These are phyloP conservation scores for Globisporangium iwayamae DNA, from an alignment of 352 stramenopile species.

Conservation along the genomic window DNA sequence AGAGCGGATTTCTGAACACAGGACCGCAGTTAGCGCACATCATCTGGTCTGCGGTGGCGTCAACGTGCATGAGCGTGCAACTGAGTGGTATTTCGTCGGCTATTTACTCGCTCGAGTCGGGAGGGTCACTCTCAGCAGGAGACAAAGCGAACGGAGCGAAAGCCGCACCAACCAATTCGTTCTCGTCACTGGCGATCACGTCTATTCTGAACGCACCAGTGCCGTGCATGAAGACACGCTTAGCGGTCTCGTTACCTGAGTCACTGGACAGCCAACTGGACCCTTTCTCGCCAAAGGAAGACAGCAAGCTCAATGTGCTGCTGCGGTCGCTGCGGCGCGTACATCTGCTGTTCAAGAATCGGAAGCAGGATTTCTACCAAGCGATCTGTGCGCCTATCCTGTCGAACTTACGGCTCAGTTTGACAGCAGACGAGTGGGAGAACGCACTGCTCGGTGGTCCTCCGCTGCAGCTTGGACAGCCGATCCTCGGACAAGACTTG, in stretches of 20 bases:
- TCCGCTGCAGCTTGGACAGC: slow-evolving; percentile 50
- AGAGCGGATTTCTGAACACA: slow-evolving; percentile 69
- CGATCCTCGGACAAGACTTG: slow-evolving; percentile 70
- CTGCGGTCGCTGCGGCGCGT: slow-evolving; percentile 56
- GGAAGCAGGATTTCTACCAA: slow-evolving; percentile 45
- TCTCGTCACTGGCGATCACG: slow-evolving; percentile 70
- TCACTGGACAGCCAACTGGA: slow-evolving; percentile 63
- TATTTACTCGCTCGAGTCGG: slow-evolving; percentile 48
- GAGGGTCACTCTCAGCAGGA: slow-evolving; percentile 17
- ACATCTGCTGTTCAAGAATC: slow-evolving; percentile 52
- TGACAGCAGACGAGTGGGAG: slow-evolving; percentile 48
- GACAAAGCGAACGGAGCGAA: slow-evolving; percentile 6
- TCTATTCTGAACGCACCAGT: slow-evolving; percentile 53
- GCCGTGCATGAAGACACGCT: slow-evolving; percentile 51
- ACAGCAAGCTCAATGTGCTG: slow-evolving; percentile 73
- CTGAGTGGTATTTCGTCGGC: slow-evolving; percentile 68
- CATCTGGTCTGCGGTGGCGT: slow-evolving; percentile 70
- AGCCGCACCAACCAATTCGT: slow-evolving; percentile 23
- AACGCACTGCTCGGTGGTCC: slow-evolving; percentile 38
- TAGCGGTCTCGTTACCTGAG: slow-evolving; percentile 66
- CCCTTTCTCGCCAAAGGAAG: slow-evolving; percentile 68
- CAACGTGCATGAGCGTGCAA: slow-evolving; percentile 60
- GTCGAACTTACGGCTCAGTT: slow-evolving; percentile 39
- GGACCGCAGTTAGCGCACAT: slow-evolving; percentile 69
- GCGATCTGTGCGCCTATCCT: slow-evolving; percentile 48